A percentile compares a stretch with the other conserved stretches of the same genome.
Evolutionary conservation across 768 basidiomycete species (phyloP).

Genomic region (Leucogyrophana mollusca): DNA sequence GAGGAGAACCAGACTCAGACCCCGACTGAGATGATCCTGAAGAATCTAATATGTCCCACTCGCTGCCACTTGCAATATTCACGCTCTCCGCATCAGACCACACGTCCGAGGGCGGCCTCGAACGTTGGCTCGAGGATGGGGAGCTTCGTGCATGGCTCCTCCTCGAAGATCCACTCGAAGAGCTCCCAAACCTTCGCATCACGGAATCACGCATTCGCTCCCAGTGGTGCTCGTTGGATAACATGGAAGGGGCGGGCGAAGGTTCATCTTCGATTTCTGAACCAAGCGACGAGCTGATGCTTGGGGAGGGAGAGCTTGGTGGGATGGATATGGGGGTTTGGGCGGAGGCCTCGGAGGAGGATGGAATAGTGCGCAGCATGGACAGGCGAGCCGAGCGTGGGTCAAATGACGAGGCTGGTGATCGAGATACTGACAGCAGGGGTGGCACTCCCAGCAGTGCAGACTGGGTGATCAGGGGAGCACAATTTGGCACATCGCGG

Average conservation of each 20-base stretch:
- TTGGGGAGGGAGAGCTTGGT: conserved; percentile 16
- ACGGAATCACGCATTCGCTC: neutral
- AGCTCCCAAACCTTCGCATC: neutral
- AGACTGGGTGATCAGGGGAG: neutral
- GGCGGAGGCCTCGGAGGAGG: conserved; percentile 19
- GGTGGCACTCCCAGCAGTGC: conserved; percentile 9
- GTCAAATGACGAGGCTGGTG: conserved; percentile 1
- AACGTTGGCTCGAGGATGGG: too few species aligned
- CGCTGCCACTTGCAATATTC: conserved; percentile 3
- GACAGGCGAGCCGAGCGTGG: conserved; percentile 9
- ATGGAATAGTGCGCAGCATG: conserved; percentile 28
- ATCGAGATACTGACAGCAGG: neutral
- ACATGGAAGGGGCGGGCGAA: neutral
- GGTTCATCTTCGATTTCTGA: conserved; percentile 14
- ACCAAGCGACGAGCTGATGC: conserved; percentile 5
- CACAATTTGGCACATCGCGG: neutral
- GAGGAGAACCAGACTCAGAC: too few species aligned
- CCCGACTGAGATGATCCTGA: too few species aligned
- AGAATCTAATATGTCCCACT: conserved; percentile 20
- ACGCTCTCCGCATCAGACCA: conserved; percentile 29
- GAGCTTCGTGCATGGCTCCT: neutral
- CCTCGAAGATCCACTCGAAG: conserved; percentile 8
- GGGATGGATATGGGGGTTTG: conserved; percentile 12
- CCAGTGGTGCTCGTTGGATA: neutral
- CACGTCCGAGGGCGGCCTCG: conserved; percentile 13